Evolutionary conservation across 2,329 filamentous ascomycete species (phyloP).

Genomic region (Penicillium capsulatum): DNA sequence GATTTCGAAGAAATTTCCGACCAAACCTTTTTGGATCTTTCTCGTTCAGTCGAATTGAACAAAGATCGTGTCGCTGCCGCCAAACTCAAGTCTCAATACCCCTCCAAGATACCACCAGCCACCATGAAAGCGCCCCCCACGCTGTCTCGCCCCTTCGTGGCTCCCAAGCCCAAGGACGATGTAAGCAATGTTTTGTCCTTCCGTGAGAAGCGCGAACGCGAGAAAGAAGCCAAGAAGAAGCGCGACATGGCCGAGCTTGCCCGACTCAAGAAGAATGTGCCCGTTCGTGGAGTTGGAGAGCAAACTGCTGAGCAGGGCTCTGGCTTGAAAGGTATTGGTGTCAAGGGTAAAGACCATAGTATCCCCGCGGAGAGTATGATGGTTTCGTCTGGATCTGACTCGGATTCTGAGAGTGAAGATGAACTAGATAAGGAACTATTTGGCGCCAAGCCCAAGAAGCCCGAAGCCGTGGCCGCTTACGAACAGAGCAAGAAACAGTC

Average conservation of each 20-base stretch:
- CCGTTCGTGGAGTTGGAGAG: slow-evolving; percentile 49
- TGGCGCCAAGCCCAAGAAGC: slow-evolving; percentile 40
- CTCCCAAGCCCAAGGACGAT: slow-evolving; percentile 27
- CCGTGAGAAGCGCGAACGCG: slow-evolving; percentile 68
- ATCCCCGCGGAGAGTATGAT: slow-evolving; percentile 76
- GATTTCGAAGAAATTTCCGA: slow-evolving; percentile 44
- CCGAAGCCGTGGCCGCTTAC: slow-evolving; percentile 44
- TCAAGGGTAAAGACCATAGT: slow-evolving; percentile 74
- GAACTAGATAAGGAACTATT: slow-evolving; percentile 69
- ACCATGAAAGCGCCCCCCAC: slow-evolving; percentile 18
- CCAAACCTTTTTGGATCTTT: slow-evolving; percentile 39
- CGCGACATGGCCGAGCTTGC: slow-evolving; percentile 69
- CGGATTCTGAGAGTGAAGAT: slow-evolving; percentile 70
- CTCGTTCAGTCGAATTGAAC: slow-evolving; percentile 42
- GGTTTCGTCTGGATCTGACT: slow-evolving; percentile 66
- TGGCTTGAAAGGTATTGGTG: slow-evolving; percentile 66
- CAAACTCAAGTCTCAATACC: slow-evolving; percentile 27
- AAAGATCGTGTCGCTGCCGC: slow-evolving; percentile 34
- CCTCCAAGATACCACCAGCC: slow-evolving; percentile 17
- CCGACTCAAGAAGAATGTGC: slow-evolving; percentile 55
- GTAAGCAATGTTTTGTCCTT: slow-evolving; percentile 53
- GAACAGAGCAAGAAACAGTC: slow-evolving; percentile 46
- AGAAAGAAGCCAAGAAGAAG: slow-evolving; percentile 69
- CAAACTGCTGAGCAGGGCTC: slow-evolving; percentile 72
- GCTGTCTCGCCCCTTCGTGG: slow-evolving; percentile 23